Evolutionary conservation across 129 eudicot species (phyloP).

Genomic region (Chrysanthemum seticuspe): DNA sequence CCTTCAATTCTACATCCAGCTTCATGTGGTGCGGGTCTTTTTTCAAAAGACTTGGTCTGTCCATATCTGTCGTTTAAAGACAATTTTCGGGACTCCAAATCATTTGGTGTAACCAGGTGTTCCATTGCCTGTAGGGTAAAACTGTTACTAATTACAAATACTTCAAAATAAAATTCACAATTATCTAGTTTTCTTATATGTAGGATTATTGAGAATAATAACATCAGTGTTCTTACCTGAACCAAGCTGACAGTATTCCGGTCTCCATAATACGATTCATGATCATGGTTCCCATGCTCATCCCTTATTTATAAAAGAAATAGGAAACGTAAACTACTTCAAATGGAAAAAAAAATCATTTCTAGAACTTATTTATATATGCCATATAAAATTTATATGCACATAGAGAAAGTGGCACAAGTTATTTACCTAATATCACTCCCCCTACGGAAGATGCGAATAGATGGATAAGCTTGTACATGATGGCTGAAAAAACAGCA

Average conservation of each 20-base stretch:
- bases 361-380: no score
- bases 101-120: constrained; percentile 53
- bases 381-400: no score
- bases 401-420: neutral
- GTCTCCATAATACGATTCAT: constrained; percentile 91
- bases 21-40: constrained; percentile 61
- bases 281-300: constrained; percentile 67
- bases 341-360: neutral
- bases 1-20: constrained; percentile 97
- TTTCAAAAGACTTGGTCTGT: constrained; percentile 21
- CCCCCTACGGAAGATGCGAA: constrained; percentile 85
- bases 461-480: constrained; percentile 93
- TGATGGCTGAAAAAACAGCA: constrained; percentile 58
- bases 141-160: neutral
- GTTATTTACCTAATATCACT: constrained; percentile 36
- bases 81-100: constrained; percentile 31
- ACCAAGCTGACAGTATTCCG: constrained; percentile 85
- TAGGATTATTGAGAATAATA: neutral
- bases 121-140: constrained; percentile 33
- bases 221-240: constrained; percentile 41
- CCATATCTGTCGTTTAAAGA: constrained; percentile 24
- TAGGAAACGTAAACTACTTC: constrained; percentile 2
- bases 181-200: neutral
- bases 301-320: constrained; percentile 41
- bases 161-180: constrained; percentile 22